Evolutionary conservation across 345 rosid genomes (phyloP), one percentile per base, ranked within the genome.

Genomic region (Lagerstroemia speciosa): DNA sequence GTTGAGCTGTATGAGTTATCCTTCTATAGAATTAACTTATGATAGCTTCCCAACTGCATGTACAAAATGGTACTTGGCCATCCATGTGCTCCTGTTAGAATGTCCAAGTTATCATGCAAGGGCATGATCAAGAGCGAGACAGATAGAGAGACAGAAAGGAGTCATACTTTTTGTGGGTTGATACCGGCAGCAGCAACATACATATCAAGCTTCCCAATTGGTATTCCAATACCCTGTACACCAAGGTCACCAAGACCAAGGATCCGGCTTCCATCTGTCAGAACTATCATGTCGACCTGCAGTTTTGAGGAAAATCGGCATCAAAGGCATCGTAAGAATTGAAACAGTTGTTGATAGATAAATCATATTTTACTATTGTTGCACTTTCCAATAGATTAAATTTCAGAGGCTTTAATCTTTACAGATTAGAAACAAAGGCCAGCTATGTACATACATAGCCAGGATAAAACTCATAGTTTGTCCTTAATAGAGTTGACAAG

Each of bases 231-330:
- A 38, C 99, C 99, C 78, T 94, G 99, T 69, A 94, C 97, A 62
- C 99, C 99, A 65, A 94, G 96, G 74, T 94, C 99, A 57, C 99
- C 99, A 70, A 94, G 87, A 78, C 99, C 98, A 72, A 94, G 95
- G 76, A 94, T 88, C 68, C 99, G 95, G 53, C 99, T 91, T 29
- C 99, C 99, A 72, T 94, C 97, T 22, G 99, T 94, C 58, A 91
- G 75, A 33, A 94, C 97, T 78, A 94, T 91, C 99, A 94, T 94
- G 81, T 94, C 99, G 20, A 94, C 99, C 89, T 94, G 86, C 65
- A 66, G 71, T 33, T 73, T 55, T 40, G 41, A 65, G 57, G 60
- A 57, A 43, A 65, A 61, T 46, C 55, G 64, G 41, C 24, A 61
- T 66, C 65, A 6, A 52, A 6, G 37, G 63, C 40, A 62, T 69